A percentile compares a stretch with the other conserved stretches of the same genome.
Conservation (phyloP, 2,329 filamentous ascomycete genomes). For the Capronia epimyces region DNA sequence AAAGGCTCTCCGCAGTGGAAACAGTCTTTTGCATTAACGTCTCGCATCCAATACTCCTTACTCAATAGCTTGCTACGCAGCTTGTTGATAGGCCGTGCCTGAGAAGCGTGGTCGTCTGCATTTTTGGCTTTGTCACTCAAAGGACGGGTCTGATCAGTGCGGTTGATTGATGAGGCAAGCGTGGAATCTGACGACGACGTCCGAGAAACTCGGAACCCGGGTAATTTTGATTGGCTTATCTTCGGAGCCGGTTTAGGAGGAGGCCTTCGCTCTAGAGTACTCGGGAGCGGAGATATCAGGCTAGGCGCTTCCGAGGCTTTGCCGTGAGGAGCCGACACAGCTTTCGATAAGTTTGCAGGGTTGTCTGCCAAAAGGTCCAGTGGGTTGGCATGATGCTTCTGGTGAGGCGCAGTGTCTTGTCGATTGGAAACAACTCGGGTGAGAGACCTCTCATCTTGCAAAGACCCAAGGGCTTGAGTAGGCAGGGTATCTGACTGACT, state of each 20-base stretch:
- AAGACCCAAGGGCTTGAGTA: neutral
- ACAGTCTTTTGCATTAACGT: conserved; percentile 96
- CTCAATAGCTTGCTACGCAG: conserved; percentile 83
- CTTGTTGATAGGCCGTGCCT: conserved; percentile 47
- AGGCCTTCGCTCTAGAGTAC: conserved; percentile 14
- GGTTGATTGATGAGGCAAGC: conserved; percentile 2
- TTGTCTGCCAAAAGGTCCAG: conserved; percentile 30
- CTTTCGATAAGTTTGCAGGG: conserved; percentile 6
- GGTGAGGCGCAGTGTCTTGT: conserved; percentile 5
- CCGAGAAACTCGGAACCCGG: conserved; percentile 40
- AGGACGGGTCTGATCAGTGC: conserved; percentile 3
- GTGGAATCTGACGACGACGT: conserved; percentile 38
- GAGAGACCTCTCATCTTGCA: conserved; percentile 14
- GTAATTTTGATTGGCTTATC: conserved; percentile 44
- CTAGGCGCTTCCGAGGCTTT: conserved; percentile 8
- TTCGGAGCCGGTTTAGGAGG: conserved; percentile 36
- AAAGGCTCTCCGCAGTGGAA: conserved; percentile 88
- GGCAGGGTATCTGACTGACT: conserved; percentile 10
- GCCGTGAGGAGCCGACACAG: neutral
- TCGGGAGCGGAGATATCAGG: conserved; percentile 22
- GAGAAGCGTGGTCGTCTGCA: conserved; percentile 17
- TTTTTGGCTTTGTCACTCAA: conserved; percentile 35
- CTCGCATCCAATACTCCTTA: conserved; percentile 98
- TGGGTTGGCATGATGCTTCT: conserved; percentile 28
- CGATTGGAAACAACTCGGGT: conserved; percentile 11